Evolutionary conservation across 345 rosid genomes (phyloP).

Genomic region (Aquilaria sinensis): DNA sequence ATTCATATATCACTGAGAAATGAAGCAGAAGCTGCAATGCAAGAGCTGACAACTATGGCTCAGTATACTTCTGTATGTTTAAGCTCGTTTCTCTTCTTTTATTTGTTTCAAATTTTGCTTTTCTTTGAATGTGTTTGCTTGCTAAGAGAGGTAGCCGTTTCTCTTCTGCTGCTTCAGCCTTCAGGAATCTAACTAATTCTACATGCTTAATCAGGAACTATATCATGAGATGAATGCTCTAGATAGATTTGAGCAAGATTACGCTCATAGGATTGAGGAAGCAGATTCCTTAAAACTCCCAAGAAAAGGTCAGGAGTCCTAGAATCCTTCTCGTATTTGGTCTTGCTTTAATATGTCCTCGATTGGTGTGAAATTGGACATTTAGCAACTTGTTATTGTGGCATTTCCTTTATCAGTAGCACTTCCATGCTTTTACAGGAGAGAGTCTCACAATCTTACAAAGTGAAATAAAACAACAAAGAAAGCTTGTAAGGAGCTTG

Average conservation of each 20-base stretch:
- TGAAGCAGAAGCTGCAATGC: conserved; percentile 56
- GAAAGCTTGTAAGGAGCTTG: conserved; percentile 63
- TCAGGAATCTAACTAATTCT: neutral
- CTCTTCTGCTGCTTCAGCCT: neutral
- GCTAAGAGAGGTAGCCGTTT: neutral
- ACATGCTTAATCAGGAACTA: conserved; percentile 43
- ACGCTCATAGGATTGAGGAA: conserved; percentile 46
- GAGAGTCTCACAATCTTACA: conserved; percentile 51
- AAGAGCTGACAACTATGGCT: conserved; percentile 62
- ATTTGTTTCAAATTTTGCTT: neutral
- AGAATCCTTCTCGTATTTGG: conserved; percentile 1
- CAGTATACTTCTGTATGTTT: conserved; percentile 66
- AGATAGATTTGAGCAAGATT: conserved; percentile 68
- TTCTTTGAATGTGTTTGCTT: neutral
- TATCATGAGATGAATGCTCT: conserved; percentile 63
- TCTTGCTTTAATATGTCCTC: neutral
- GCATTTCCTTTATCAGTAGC: neutral
- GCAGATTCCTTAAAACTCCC: conserved; percentile 43
- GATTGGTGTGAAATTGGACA: neutral
- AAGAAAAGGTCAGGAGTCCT: conserved; percentile 35
- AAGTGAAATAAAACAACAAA: conserved; percentile 73
- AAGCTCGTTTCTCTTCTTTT: neutral
- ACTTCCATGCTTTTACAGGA: conserved; percentile 23
- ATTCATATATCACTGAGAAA: conserved; percentile 65
- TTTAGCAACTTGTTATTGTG: neutral